Evolutionary conservation across 139 green algal species (phyloP).

Genomic region (Coccomyxa sp.): DNA sequence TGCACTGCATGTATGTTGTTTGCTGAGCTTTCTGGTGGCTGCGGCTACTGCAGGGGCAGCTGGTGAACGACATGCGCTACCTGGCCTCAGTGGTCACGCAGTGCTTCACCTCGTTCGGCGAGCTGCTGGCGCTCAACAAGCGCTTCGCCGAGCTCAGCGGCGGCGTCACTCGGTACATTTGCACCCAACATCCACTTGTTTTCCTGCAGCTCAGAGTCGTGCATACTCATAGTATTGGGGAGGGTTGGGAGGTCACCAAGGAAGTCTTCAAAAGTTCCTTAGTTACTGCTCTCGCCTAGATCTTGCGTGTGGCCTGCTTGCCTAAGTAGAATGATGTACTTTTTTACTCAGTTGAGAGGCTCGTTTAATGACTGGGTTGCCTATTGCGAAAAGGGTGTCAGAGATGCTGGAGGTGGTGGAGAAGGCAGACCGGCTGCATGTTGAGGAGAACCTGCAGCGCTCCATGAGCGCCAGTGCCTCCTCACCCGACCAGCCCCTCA

Average conservation of each 20-base stretch:
- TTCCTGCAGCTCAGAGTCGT: background rate
- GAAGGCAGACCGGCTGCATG: constrained; percentile 29
- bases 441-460: constrained; percentile 1
- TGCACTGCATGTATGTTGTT: too few species aligned
- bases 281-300: too few species aligned
- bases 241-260: too few species aligned
- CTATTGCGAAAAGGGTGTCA: constrained; percentile 17
- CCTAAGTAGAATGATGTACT: too few species aligned
- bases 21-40: too few species aligned
- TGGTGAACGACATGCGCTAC: constrained; percentile 74
- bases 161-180: constrained; percentile 35
- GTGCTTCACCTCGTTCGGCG: constrained; percentile 69
- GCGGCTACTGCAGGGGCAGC: constrained; percentile 31
- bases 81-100: constrained; percentile 70
- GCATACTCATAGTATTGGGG: too few species aligned
- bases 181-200: background rate
- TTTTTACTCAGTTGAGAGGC: too few species aligned
- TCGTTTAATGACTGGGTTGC: too few species aligned
- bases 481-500: background rate
- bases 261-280: too few species aligned
- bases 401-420: constrained; percentile 50
- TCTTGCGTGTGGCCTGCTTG: too few species aligned
- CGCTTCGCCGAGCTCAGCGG: constrained; percentile 65
- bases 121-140: constrained; percentile 65
- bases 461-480: background rate